Base-by-base conservation (phyloP, 108 stramenopile species). In the Mayamaea pseudoterrestris region DNA sequence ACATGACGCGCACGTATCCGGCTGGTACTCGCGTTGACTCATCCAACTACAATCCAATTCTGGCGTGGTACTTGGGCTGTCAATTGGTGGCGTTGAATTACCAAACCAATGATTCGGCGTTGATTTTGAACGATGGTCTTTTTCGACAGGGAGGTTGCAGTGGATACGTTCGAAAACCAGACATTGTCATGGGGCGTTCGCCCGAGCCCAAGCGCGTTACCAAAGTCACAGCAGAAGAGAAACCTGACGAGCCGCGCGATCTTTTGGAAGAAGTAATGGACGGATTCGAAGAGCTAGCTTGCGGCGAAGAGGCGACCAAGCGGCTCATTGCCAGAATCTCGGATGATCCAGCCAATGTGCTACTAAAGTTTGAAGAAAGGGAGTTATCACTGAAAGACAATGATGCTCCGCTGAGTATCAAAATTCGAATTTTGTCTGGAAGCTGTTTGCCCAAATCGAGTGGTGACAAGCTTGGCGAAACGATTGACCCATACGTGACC, bases 61-160 rank as follows among this genome's bases (percentile, higher is more conserved):
- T 89, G 22, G 68, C 78, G n/a, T 97, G 93, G 93, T 39, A 65
- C 22, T 62, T 80, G 51, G 93, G 93, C n/a, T 75, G 60, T 47
- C 95, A 97, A 67, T 52, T 97, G 31, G 93, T 93, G 29, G 89
- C 93, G 5, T 63, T 97, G 29, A 97, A 97, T 64, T 92, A 83
- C 50, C 96, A 97, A 51, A 88, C 93, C 0, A 29, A 61, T 30
- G 89, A 87, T 43, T 37, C 65, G 13, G 52, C 75, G 5, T 61
- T 93, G 55, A 50, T 63, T 17, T 41, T 94, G 17, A 95, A 97
- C 59, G 82, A 91, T 66, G 96, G 93, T 17, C 60, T 69, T 5
- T 97, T 95, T 57, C 66, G 65, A 21, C 78, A 93, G 41, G 84
- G 83, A 53, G 93, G 90, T 2, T 53, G 56, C 7, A 83, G 85